Base-by-base conservation (phyloP, 768 basidiomycete species). In the Pleurotus tuoliensis region DNA sequence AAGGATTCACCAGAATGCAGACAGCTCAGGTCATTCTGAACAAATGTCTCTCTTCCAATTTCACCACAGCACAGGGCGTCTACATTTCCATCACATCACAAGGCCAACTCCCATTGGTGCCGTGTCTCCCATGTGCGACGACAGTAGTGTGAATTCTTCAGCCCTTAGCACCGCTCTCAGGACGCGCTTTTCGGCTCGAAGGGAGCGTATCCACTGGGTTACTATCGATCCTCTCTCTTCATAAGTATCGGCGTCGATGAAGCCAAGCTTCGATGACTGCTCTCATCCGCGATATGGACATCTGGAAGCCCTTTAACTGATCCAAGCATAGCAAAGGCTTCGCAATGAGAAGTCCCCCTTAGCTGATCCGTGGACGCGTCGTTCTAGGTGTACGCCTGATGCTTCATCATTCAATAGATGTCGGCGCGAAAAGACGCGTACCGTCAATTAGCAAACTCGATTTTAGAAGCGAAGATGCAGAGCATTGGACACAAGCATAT, bases 341-440 rank as follows among this genome's bases (percentile, higher is more conserved):
- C 11, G 41, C 20, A n/a, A 44, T 22, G 41, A n/a, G 41, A 44
- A 44, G 41, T 44, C 41, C n/a, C 41, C 15, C 41, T 22, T 16
- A 44, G 41, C 41, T 44, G 41, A 22, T 44, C 20, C n/a, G 20
- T 44, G 41, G 41, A 44, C 20, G 41, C 41, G 20, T 44, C 20
- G n/a, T 44, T 22, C 41, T n/a, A 16, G 15, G 41, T 22, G 12
- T 7, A 44, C 41, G 20, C n/a, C 41, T n/a, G 7, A 22, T 37
- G 60, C 55, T 16, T 46, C 20, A 56, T n/a, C 12, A 15, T 20
- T 5, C 12, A 16, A 5, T 47, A 71, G 68, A 67, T 69, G 74
- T 76, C 64, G 61, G 75, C 78, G 77, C 78, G 77, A 76, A 69
- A 73, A 72, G 65, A 77, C 78, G 77, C 76, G 76, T 77, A 22